Evolutionary conservation across 192 early-diverging fungal genomes (phyloP), one percentile per base, ranked within the genome.

Genomic region (Linnemannia hyalina): DNA sequence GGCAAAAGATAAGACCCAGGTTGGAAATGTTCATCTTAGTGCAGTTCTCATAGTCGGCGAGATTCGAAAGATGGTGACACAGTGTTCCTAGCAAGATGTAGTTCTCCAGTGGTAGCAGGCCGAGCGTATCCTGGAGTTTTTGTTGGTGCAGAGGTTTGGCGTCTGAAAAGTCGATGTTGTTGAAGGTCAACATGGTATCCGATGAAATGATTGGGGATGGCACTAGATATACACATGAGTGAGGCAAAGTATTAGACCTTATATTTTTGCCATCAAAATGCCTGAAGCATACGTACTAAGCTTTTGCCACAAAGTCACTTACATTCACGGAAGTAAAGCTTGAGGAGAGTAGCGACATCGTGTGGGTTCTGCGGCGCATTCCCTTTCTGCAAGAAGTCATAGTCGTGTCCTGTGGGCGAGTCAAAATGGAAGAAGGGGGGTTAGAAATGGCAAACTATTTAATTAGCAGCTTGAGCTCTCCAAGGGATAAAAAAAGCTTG

Each of bases 1-100:
- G 92, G 65, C 89, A 90, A 81, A 93, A 93, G 9, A 93, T 93
- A 1, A 93, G 79, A 0, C 89, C 92, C 10, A 93, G 80, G 49
- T 93, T 93, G 29, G 90, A 91, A 10, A 89, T 88, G 20, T 86
- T 91, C 92, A 93, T 93, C 70, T 88, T 87, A 52, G 92, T 93
- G 38, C 73, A 78, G 38, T 79, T 81, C 38, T 85, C 84, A 46
- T 88, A 82, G 47, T 83, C 90, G 1, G 88, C 89, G 6, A 93
- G 79, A 38, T 88, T 90, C 32, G 89, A 88, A 15, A 93, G 73
- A 49, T 93, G 92, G 15, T 76, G 82, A 49, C 88, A 90, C 6
- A 92, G 80, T 41, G 83, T 82, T 40, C 87, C 83, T 11, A 93
- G 82, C 36, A 93, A 63, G 68, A 88, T 87, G 72, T 89, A 89